Percentiles rank a stretch among this genome's conserved stretches.
Evolutionary conservation across 2,329 filamentous ascomycete genomes (phyloP).

Genomic region (Alternaria sp.): DNA sequence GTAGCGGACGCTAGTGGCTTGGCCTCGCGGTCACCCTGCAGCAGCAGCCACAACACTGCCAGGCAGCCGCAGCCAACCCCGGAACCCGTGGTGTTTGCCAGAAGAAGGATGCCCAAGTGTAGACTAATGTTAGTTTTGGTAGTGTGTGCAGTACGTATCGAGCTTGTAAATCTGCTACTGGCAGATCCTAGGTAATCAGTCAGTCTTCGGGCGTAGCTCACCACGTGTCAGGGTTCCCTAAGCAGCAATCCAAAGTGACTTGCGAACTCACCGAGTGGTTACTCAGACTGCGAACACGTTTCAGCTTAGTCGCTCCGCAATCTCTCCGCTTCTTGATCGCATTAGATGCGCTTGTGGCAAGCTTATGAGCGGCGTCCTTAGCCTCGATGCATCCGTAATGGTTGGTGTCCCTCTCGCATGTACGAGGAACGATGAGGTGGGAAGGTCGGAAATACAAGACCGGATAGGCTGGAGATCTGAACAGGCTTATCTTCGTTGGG

Average conservation of each 20-base stretch:
- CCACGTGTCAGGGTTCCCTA: slow-evolving; percentile 46
- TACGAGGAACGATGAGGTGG: slow-evolving; percentile 6
- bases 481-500: slow-evolving; percentile 1
- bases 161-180: slow-evolving; percentile 12
- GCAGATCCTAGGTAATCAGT: slow-evolving; percentile 23
- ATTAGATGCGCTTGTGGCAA: slow-evolving; percentile 9
- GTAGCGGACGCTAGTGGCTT: slow-evolving; percentile 34
- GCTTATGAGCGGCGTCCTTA: not conserved
- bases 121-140: slow-evolving; percentile 8
- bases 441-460: slow-evolving; percentile 7
- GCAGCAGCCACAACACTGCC: slow-evolving; percentile 30
- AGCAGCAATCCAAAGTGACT: slow-evolving; percentile 40
- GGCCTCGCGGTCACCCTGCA: slow-evolving; percentile 27
- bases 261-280: slow-evolving; percentile 33
- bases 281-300: slow-evolving; percentile 47
- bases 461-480: slow-evolving; percentile 4
- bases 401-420: not conserved
- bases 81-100: slow-evolving; percentile 24
- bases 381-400: slow-evolving; percentile 7
- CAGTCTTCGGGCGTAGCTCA: slow-evolving; percentile 37
- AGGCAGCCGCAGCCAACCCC: slow-evolving; percentile 34
- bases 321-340: slow-evolving; percentile 15
- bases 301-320: slow-evolving; percentile 30
- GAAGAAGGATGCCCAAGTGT: slow-evolving; percentile 17
- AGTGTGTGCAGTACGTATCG: slow-evolving; percentile 11